Base-by-base conservation (phyloP, 257 asterid genomes). In the Plantago elongata region DNA sequence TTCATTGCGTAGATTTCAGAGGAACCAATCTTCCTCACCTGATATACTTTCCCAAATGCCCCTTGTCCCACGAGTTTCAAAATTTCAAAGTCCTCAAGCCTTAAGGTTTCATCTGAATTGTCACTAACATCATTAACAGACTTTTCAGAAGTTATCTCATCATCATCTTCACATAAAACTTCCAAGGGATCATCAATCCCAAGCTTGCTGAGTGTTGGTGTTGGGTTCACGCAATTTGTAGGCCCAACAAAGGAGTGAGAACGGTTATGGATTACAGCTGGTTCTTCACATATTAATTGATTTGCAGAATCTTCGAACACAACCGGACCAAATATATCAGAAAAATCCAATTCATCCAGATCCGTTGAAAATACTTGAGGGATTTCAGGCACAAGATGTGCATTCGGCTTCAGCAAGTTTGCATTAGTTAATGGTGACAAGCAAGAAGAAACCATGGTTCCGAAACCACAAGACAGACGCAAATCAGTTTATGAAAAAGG, bases 1-100 rank as follows among this genome's bases (percentile, higher is more conserved):
- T 87, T 87, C 96, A 87, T 87, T 0, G 96, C 96, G 9, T 77
- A 76, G 45, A 87, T 84, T 50, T 84, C 96, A 9, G 81, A 74
- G 12, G 96, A 69, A 40, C 88, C 87, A 44, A 44, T 69, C 65
- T 81, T 83, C 72, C 79, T 83, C 69, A 87, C 96, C 77, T 84
- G 96, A 79, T 77, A 87, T 47, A 87, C 96, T 79, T 87, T 87
- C 3, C 87, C 96, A 51, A 87, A 87, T 16, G 94, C 94, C 58
- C 96, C 96, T 71, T 80, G 89, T 54, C 94, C 96, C 12, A 87
- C 94, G 59, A 87, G 85, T 62, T 87, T 87, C 72, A 87, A 71
- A 54, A 82, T 34, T 69, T 87, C 90, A 47, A 87, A 87, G 71
- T 87, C 88, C 45, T 80, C 82, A 72, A 87, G 83, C 66, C 87